Base-by-base conservation (phyloP, 176 grass and related monocot genomes). In the Typha latifolia region DNA sequence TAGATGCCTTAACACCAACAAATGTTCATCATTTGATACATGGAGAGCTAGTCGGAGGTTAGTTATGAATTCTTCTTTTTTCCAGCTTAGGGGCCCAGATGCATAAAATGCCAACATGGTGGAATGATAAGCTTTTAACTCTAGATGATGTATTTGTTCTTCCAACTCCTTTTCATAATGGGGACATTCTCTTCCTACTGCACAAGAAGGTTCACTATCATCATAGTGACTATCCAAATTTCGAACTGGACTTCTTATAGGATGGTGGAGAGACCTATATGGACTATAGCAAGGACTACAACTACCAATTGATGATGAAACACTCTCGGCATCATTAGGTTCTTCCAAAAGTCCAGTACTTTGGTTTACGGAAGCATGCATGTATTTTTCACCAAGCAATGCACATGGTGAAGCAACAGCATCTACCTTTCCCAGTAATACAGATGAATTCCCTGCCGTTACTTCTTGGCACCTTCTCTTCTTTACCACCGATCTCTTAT, bases 1-100 rank as follows among this genome's bases (percentile, higher is more conserved):
- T 68, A 79, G 47, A 71, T 69, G 69, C 13, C 65, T 82, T 32
- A 96, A 69, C 52, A 81, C 48, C 51, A 76, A 61, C 50, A 83
- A 70, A 72, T 96, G 84, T 62, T 96, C 91, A 27, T 91, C 77
- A 71, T 72, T 79, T 14, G 87, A 86, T 69, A 96, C 73, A 47
- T 96, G 67, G 47, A 96, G 83, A 0, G 51, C 70, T 66, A 71
- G 49, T 15, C 91, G 91, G 9, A 96, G 73, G 64, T 91, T 62
- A 12, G 64, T 77, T 53, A 96, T 77, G 61, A 91, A 59, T 10
- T 66, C 88, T 62, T 72, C 77, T 77, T 86, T 80, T 76, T 81
- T 71, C 91, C 87, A 96, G 43, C 67, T 88, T 14, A 96, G 55
- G 59, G 61, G 48, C 3, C 87, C 84, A 12, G 72, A 77, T 4